Percentiles rank a stretch among this genome's conserved stretches.
Conservation (phyloP, 306 rosid species). For the Psophocarpus tetragonolobus region DNA sequence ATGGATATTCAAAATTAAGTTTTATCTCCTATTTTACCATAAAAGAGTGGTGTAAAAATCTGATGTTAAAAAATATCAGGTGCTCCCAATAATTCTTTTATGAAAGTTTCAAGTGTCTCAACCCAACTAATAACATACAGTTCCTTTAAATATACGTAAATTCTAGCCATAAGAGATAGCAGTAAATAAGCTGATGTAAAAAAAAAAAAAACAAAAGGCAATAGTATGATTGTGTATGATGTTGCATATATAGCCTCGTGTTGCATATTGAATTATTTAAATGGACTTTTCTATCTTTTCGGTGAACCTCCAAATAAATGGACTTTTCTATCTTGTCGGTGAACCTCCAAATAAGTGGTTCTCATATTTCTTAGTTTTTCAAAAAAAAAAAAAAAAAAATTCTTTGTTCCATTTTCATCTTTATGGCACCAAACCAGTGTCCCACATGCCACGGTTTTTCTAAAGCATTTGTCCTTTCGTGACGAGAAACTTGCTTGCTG, state of each 20-base stretch:
- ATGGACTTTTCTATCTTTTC: background rate
- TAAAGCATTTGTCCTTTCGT: background rate
- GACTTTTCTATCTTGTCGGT: background rate
- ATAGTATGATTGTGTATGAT: too few species aligned
- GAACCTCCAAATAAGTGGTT: background rate
- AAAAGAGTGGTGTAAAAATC: background rate
- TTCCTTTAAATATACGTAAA: background rate
- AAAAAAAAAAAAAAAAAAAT: too few species aligned
- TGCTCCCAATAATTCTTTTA: too few species aligned
- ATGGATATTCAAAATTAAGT: background rate
- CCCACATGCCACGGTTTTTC: background rate
- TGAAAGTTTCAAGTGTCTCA: too few species aligned
- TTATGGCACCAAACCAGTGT: background rate
- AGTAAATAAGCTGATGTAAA: background rate
- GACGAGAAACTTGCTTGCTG: background rate
- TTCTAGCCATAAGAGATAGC: background rate
- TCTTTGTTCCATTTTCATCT: background rate
- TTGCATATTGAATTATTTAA: background rate
- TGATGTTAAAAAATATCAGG: background rate
- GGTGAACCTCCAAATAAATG: background rate
- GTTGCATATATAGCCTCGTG: background rate
- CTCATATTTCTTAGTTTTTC: background rate
- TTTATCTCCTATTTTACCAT: background rate
- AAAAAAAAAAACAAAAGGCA: background rate
- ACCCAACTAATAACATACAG: background rate